Conservation (phyloP, 306 rosid genomes). For the Lathyrus sativus region DNA sequence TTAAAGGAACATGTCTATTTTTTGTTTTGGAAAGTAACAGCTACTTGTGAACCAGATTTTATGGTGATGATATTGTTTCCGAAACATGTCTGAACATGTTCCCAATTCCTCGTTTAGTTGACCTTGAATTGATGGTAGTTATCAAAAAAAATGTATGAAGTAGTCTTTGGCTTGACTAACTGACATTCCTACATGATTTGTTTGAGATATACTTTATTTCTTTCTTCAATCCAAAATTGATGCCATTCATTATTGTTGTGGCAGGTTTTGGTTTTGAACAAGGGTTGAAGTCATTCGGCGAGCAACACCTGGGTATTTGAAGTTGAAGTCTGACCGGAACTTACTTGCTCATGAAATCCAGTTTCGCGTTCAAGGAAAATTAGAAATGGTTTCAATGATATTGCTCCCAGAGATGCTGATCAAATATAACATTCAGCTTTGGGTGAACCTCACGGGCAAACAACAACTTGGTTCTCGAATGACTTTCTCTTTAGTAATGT, state of each 20-base stretch:
- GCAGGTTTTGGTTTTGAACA: constrained; percentile 27
- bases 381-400: constrained; percentile 75
- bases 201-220: too few relatives aligned
- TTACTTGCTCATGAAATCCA: constrained; percentile 66
- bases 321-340: constrained; percentile 42
- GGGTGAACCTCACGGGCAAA: constrained; percentile 89
- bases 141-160: too few relatives aligned
- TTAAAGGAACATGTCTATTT: too few relatives aligned
- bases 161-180: too few relatives aligned
- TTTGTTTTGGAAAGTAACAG: too few relatives aligned
- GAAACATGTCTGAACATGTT: too few relatives aligned
- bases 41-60: too few relatives aligned
- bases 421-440: constrained; percentile 64
- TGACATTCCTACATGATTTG: too few relatives aligned
- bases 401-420: constrained; percentile 57
- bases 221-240: too few relatives aligned
- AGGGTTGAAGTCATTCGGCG: constrained; percentile 41
- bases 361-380: constrained; percentile 78
- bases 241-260: constrained; percentile 38
- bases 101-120: too few relatives aligned
- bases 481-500: constrained; percentile 44
- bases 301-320: constrained; percentile 37
- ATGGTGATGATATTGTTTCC: too few relatives aligned
- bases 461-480: constrained; percentile 57
- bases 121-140: too few relatives aligned